Evolutionary conservation across 2,329 filamentous ascomycete genomes (phyloP).

Genomic region (Penicillium sp.): DNA sequence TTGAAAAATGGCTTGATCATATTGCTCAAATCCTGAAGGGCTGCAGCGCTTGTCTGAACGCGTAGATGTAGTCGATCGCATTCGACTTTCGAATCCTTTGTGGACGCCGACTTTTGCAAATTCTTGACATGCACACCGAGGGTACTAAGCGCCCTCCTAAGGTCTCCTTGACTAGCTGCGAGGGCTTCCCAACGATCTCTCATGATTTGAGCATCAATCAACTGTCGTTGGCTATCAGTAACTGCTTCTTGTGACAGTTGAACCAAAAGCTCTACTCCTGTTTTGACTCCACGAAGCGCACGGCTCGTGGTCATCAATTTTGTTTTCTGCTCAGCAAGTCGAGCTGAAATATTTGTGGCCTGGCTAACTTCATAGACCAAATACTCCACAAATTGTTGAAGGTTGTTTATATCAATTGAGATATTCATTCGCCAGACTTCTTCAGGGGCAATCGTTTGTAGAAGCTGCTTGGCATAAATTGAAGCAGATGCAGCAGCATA

Average conservation of each 20-base stretch:
- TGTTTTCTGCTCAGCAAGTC: not conserved
- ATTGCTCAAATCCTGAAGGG: not conserved
- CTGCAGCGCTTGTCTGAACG: not conserved
- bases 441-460: not conserved
- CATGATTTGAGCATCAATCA: not conserved
- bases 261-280: not conserved
- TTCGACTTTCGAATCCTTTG: not conserved
- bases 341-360: not conserved
- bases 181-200: not conserved
- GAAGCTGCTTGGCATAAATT: not conserved
- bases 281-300: not conserved
- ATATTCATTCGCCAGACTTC: conserved; percentile 1
- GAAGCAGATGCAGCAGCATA: conserved; percentile 1
- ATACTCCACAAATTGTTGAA: not conserved
- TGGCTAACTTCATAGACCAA: not conserved
- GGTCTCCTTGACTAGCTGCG: not conserved
- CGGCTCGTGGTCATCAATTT: not conserved
- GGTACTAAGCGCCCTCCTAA: not conserved
- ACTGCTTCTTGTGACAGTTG: not conserved
- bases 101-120: not conserved
- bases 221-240: not conserved
- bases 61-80: not conserved
- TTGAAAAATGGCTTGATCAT: not conserved
- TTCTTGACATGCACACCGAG: not conserved
- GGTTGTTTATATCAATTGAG: not conserved